These are phyloP conservation scores for Triticum monococcum DNA, from an alignment of 176 grass and related monocot species.

Conservation along the genomic window DNA sequence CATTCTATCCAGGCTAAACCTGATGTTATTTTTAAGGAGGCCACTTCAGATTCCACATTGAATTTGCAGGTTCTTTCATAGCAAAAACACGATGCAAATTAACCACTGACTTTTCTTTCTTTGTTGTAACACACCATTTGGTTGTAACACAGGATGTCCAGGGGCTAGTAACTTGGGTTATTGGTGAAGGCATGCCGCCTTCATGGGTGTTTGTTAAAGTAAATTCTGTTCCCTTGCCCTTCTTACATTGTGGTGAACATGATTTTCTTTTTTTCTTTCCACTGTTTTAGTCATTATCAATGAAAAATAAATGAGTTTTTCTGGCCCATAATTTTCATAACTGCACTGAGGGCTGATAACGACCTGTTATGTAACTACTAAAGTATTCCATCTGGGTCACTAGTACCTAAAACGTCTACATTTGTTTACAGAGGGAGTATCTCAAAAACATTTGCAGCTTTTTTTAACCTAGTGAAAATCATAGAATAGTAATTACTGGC, in stretches of 20 bases:
- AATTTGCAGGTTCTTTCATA: constrained; percentile 65
- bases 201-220: constrained; percentile 97
- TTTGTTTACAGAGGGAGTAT: background rate
- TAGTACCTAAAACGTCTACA: too few relatives aligned
- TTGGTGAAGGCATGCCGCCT: constrained; percentile 80
- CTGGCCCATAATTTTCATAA: background rate
- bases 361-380: background rate
- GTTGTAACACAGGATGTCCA: constrained; percentile 74
- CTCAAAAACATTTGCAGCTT: background rate
- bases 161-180: constrained; percentile 80
- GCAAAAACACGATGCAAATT: constrained; percentile 12
- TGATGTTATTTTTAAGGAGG: constrained; percentile 69
- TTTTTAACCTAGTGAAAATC: background rate
- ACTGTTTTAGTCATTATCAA: background rate
- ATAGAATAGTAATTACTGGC: background rate
- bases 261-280: background rate
- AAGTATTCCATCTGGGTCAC: too few relatives aligned
- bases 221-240: constrained; percentile 17
- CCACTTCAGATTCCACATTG: constrained; percentile 51
- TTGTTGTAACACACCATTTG: constrained; percentile 12
- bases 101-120: background rate
- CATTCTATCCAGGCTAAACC: constrained; percentile 63
- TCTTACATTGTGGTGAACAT: background rate
- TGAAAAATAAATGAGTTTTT: background rate
- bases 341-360: background rate